These are phyloP conservation scores for Porpolomopsis calyptriformis DNA, from an alignment of 768 basidiomycete species.

Conservation along the genomic window DNA sequence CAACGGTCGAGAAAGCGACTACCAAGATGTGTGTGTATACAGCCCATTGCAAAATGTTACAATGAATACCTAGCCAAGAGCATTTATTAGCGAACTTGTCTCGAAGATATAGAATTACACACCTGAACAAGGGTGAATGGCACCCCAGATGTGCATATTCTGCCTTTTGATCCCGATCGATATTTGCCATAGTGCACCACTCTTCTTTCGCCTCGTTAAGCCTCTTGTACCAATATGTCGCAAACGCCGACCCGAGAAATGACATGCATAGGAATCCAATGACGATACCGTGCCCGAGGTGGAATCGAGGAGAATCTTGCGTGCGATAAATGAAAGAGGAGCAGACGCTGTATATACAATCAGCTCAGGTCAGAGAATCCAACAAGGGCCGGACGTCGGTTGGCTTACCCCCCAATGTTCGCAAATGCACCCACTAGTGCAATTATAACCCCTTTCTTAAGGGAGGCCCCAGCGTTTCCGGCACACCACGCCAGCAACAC, in stretches of 20 bases:
- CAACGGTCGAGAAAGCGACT: no score
- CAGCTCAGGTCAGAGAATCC: not conserved
- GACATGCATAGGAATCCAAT: slow-evolving; percentile 26
- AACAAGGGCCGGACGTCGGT: not conserved
- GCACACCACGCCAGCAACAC: slow-evolving; percentile 44
- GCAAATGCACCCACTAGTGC: slow-evolving; percentile 46
- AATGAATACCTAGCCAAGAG: no score
- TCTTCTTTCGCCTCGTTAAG: slow-evolving; percentile 41
- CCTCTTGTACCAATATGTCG: slow-evolving; percentile 39
- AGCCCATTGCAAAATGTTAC: no score
- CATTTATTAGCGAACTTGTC: no score
- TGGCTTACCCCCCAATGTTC: slow-evolving; percentile 37
- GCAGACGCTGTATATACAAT: slow-evolving; percentile 25
- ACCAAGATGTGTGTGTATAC: no score
- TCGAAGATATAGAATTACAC: no score
- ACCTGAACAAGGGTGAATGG: slow-evolving; percentile 48
- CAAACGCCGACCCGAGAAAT: slow-evolving; percentile 29
- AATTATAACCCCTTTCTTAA: slow-evolving; percentile 39
- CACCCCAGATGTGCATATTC: slow-evolving; percentile 42
- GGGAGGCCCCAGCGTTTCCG: slow-evolving; percentile 45
- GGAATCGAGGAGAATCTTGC: slow-evolving; percentile 25
- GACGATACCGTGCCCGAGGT: slow-evolving; percentile 26
- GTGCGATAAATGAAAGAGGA: slow-evolving; percentile 31
- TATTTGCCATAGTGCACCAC: slow-evolving; percentile 31
- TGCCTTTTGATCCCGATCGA: slow-evolving; percentile 27